Evolutionary conservation across 1,284 basidiomycete genomes (phyloP).

Genomic region (Trametes polyzona): DNA sequence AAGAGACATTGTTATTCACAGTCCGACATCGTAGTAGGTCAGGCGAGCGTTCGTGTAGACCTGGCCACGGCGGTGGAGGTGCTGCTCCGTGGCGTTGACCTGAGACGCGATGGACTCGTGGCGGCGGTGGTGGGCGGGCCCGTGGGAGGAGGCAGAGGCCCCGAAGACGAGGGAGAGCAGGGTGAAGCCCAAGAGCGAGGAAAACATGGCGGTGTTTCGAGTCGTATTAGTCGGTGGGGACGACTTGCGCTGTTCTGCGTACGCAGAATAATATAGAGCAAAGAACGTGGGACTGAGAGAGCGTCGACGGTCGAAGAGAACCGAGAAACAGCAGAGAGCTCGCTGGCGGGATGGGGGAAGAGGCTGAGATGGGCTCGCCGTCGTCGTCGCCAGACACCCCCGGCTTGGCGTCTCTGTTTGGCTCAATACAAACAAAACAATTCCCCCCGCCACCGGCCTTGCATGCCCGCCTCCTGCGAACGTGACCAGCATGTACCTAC

Average conservation of each 20-base stretch:
- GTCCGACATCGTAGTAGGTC: slow-evolving; percentile 54
- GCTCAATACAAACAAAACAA: slow-evolving; percentile 3
- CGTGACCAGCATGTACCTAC: background rate
- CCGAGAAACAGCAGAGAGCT: slow-evolving; percentile 7
- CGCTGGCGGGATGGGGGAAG: slow-evolving; percentile 13
- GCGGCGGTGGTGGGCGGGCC: slow-evolving; percentile 29
- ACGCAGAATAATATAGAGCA: slow-evolving; percentile 15
- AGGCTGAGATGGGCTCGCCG: slow-evolving; percentile 12
- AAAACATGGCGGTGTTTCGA: slow-evolving; percentile 25
- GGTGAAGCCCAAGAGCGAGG: slow-evolving; percentile 31
- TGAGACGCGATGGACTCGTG: slow-evolving; percentile 32
- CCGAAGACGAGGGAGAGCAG: slow-evolving; percentile 35
- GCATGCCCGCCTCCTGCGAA: background rate
- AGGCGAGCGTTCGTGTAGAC: slow-evolving; percentile 32
- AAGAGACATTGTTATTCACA: slow-evolving; percentile 19
- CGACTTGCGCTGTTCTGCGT: slow-evolving; percentile 3
- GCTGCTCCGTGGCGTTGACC: slow-evolving; percentile 21
- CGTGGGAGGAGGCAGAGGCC: slow-evolving; percentile 30
- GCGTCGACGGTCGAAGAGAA: slow-evolving; percentile 15
- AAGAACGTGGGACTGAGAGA: slow-evolving; percentile 30
- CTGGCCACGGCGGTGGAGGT: slow-evolving; percentile 22
- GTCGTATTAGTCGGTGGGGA: slow-evolving; percentile 5
- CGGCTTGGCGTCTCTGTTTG: slow-evolving; percentile 19
- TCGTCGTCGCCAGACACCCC: slow-evolving; percentile 4
- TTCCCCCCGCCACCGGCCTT: background rate